These are phyloP conservation scores for Xylaria multiplex DNA, from an alignment of 2,329 filamentous ascomycete genomes.

Conservation along the genomic window DNA sequence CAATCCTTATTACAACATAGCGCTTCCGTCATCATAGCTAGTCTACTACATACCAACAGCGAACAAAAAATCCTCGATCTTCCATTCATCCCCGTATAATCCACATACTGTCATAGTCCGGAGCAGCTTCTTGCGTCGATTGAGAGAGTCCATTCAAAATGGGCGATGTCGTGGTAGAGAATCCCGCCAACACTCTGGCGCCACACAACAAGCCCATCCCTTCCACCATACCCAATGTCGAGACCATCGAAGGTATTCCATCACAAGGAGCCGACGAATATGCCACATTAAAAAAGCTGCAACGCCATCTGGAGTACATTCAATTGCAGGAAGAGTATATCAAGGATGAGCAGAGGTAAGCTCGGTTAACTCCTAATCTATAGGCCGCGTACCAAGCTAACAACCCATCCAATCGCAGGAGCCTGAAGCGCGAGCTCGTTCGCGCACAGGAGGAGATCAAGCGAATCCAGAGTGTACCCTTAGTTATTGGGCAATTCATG, in stretches of 20 bases:
- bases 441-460: constrained; percentile 99
- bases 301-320: constrained; percentile 97
- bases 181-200: constrained; percentile 75
- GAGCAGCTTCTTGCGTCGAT: constrained; percentile 9
- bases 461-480: constrained; percentile 95
- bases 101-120: background rate
- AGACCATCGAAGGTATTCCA: constrained; percentile 84
- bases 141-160: constrained; percentile 60
- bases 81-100: background rate
- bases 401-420: constrained; percentile 62
- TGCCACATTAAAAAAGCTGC: constrained; percentile 93
- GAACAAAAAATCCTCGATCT: background rate
- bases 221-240: constrained; percentile 87
- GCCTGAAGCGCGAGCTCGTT: constrained; percentile 95
- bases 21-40: constrained; percentile 7
- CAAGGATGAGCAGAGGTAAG: constrained; percentile 96
- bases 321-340: constrained; percentile 99
- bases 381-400: constrained; percentile 31
- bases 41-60: constrained; percentile 22
- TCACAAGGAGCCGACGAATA: constrained; percentile 92
- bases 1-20: constrained; percentile 10
- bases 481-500: constrained; percentile 99
- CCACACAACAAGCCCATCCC: constrained; percentile 84
- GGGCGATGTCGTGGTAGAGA: constrained; percentile 90
- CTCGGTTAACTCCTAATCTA: constrained; percentile 26